Conservation (phyloP, 2,329 filamentous ascomycete genomes). For the Talaromyces rugulosus region DNA sequence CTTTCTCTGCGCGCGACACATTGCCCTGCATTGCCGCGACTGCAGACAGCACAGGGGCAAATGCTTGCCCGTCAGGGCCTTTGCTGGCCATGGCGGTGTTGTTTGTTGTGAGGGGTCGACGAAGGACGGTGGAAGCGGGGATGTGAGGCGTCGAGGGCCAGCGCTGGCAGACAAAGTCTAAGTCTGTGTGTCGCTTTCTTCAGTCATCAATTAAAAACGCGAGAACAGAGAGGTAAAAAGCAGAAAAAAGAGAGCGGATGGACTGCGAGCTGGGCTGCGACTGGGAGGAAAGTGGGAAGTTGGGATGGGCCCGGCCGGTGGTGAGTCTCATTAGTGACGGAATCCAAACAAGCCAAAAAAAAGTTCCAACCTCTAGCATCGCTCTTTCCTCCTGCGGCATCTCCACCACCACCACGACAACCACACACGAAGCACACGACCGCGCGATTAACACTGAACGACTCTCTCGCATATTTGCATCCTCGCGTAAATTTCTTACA, state of each 20-base stretch:
- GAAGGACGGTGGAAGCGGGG: conserved; percentile 4
- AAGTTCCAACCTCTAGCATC: conserved; percentile 23
- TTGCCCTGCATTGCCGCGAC: conserved; percentile 86
- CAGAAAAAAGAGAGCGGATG: not conserved
- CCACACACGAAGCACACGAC: not conserved
- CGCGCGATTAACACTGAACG: not conserved
- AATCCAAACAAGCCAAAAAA: conserved; percentile 24
- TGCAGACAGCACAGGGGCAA: conserved; percentile 80
- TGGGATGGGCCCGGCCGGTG: conserved; percentile 13
- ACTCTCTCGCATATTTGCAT: not conserved
- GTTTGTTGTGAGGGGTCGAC: conserved; percentile 9
- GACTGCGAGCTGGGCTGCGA: conserved; percentile 9
- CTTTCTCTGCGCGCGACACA: conserved; percentile 76
- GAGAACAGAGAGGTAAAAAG: not conserved
- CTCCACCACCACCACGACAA: not conserved
- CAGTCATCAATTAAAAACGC: conserved; percentile 2
- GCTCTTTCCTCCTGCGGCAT: not conserved
- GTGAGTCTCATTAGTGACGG: conserved; percentile 9
- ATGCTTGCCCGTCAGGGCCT: conserved; percentile 63
- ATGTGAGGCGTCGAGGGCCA: conserved; percentile 1
- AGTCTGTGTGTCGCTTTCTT: not conserved
- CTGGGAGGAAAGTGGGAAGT: conserved; percentile 21
- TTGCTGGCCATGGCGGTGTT: conserved; percentile 61
- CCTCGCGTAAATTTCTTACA: not conserved
- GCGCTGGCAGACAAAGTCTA: conserved; percentile 1